Conservation (phyloP, 1,284 basidiomycete species). For the Fomitopsis palustris region DNA sequence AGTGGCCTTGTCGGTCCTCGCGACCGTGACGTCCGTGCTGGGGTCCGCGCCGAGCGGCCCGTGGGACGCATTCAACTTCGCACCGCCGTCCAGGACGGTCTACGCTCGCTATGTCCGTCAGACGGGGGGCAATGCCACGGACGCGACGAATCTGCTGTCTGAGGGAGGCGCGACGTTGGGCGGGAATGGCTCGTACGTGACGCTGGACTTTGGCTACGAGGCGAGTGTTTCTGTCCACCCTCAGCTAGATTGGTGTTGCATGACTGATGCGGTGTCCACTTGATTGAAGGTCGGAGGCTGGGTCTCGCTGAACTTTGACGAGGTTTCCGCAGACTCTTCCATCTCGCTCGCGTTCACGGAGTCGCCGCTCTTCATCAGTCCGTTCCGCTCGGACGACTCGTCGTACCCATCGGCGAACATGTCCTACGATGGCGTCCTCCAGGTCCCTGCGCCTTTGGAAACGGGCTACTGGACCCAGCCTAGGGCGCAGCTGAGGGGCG, state of each 20-base stretch:
- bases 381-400: conserved; percentile 42
- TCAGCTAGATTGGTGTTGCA: neutral
- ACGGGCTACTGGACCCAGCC: conserved; percentile 50
- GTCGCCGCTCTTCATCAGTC: conserved; percentile 44
- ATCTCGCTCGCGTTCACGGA: conserved; percentile 48
- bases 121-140: conserved; percentile 30
- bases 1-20: neutral
- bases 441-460: conserved; percentile 34
- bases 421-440: conserved; percentile 45
- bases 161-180: conserved; percentile 28
- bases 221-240: conserved; percentile 19
- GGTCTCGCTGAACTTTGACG: conserved; percentile 36
- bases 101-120: conserved; percentile 32
- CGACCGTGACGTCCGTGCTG: neutral
- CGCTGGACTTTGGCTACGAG: conserved; percentile 46
- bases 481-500: conserved; percentile 41
- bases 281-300: conserved; percentile 41
- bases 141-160: conserved; percentile 30
- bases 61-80: conserved; percentile 47
- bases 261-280: neutral
- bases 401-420: conserved; percentile 30
- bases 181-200: conserved; percentile 38
- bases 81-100: conserved; percentile 37
- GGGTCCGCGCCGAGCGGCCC: conserved; percentile 36
- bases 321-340: conserved; percentile 28